Evolutionary conservation across 2,329 filamentous ascomycete species (phyloP).

Genomic region (Pseudocercospora fuligena): DNA sequence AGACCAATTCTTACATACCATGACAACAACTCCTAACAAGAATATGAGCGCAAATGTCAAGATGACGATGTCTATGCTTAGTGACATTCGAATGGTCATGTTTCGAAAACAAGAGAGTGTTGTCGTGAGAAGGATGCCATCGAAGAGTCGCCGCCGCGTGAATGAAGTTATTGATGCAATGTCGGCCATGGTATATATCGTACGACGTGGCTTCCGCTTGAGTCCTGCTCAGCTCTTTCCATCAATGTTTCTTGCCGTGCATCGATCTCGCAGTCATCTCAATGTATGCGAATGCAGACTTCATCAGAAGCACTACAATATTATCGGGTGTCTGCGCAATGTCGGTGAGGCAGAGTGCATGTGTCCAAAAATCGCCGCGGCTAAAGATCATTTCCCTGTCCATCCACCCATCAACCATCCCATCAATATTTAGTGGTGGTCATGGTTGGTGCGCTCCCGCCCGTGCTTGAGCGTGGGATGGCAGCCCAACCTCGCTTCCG

Average conservation of each 20-base stretch:
- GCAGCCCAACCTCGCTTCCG: background rate
- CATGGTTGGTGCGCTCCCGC: background rate
- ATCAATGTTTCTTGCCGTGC: background rate
- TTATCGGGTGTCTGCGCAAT: background rate
- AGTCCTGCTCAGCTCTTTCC: background rate
- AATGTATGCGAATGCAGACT: background rate
- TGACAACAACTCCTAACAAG: background rate
- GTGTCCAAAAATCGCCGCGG: background rate
- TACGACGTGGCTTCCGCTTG: background rate
- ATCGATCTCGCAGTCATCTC: background rate
- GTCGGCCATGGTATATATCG: background rate
- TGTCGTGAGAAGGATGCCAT: background rate
- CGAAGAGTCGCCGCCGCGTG: background rate
- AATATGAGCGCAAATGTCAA: background rate
- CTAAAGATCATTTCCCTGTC: background rate
- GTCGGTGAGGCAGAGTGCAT: background rate
- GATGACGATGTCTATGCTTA: background rate
- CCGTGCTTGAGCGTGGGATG: background rate
- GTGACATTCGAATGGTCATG: background rate
- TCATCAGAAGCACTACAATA: background rate
- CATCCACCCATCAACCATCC: background rate
- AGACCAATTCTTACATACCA: background rate
- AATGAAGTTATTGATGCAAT: constrained; percentile 2
- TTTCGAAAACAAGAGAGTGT: background rate
- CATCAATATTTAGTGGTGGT: constrained; percentile 2